Evolutionary conservation across 331 rosid genomes (phyloP).

Genomic region (Cydonia oblonga): DNA sequence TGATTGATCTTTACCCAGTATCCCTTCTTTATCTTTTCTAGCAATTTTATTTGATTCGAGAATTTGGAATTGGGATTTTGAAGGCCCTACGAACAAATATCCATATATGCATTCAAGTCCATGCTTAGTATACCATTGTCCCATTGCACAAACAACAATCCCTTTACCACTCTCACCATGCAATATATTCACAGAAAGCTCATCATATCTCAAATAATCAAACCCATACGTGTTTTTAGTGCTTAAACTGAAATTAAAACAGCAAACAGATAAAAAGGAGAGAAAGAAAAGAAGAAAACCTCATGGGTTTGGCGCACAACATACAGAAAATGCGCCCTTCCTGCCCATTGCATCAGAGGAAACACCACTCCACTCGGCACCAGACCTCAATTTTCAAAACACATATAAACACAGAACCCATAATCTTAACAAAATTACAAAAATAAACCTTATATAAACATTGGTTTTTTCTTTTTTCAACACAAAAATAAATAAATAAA

Average conservation of each 20-base stretch:
- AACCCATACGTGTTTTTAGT: neutral
- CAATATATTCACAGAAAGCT: neutral
- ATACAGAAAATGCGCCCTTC: constrained; percentile 62
- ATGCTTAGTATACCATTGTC: neutral
- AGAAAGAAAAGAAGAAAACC: constrained; percentile 30
- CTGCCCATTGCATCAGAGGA: constrained; percentile 94
- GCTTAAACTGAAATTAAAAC: neutral
- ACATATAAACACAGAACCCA: neutral
- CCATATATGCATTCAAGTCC: neutral
- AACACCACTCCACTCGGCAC: constrained; percentile 81
- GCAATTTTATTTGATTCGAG: neutral
- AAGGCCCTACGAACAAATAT: too few species aligned
- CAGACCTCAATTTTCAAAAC: constrained; percentile 39
- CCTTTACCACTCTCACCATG: neutral
- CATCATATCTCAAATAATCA: neutral
- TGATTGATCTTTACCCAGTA: neutral
- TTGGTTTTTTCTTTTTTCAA: neutral
- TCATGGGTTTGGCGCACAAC: constrained; percentile 45
- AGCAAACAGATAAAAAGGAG: neutral
- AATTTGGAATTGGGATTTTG: neutral
- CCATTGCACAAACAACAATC: neutral
- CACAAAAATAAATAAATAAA: neutral
- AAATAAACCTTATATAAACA: neutral
- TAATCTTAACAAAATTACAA: neutral
- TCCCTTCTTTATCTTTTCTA: neutral